phyloP scores from a whole-genome alignment of 2,329 filamentous ascomycete species.

The Botrytis paeoniae region DNA sequence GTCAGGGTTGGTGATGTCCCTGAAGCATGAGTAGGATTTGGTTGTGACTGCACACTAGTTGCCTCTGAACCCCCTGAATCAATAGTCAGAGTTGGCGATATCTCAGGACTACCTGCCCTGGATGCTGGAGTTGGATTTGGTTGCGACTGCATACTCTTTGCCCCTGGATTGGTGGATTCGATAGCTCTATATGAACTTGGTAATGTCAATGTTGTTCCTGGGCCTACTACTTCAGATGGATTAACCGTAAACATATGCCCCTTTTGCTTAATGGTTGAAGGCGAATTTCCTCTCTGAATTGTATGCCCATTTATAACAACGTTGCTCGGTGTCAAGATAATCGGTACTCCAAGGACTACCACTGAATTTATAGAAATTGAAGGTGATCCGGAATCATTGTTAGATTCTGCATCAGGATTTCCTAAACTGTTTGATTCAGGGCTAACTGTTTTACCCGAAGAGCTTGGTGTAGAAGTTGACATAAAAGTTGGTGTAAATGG shows the following conservation, averaged over 20 bases:
- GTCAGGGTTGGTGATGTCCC: neutral
- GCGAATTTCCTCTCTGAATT: conserved; percentile 18
- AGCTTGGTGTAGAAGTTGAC: neutral
- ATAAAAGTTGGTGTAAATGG: neutral
- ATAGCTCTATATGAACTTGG: conserved; percentile 20
- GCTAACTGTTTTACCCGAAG: neutral
- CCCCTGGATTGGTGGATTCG: neutral
- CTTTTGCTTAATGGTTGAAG: conserved; percentile 27
- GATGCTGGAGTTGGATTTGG: neutral
- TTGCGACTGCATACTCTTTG: neutral
- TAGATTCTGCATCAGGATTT: neutral
- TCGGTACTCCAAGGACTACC: conserved; percentile 23
- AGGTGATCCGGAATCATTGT: neutral
- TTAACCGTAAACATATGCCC: conserved; percentile 33
- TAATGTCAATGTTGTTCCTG: conserved; percentile 27
- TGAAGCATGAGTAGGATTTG: neutral
- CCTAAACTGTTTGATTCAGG: neutral
- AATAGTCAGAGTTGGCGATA: neutral
- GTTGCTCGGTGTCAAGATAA: conserved; percentile 28
- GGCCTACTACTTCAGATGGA: conserved; percentile 31
- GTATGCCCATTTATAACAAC: conserved; percentile 31
- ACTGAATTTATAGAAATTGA: conserved; percentile 7
- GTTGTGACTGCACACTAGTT: too few relatives aligned
- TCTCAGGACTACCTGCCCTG: neutral
- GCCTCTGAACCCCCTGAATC: neutral